A percentile compares a stretch with the other conserved stretches of the same genome.
Evolutionary conservation across 2,329 filamentous ascomycete genomes (phyloP).

Genomic region (Fusarium virguliforme): DNA sequence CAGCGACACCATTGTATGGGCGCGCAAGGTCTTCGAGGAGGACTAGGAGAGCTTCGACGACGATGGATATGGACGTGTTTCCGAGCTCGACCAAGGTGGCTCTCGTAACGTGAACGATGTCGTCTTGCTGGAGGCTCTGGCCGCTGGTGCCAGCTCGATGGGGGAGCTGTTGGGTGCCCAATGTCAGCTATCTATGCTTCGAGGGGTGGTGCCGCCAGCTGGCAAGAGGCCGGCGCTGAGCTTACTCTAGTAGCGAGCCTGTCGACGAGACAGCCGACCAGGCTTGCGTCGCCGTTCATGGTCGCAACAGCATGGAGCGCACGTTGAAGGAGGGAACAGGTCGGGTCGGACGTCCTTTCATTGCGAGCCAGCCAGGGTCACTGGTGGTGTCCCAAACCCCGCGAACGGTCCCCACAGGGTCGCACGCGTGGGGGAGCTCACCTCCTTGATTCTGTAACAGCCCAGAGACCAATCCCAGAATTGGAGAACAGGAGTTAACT

Average conservation of each 20-base stretch:
- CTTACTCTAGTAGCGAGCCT: constrained; percentile 74
- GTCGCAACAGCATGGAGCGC: constrained; percentile 48
- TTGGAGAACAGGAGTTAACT: neutral
- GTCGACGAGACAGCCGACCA: constrained; percentile 75
- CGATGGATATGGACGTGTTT: constrained; percentile 66
- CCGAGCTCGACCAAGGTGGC: constrained; percentile 75
- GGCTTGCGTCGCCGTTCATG: constrained; percentile 73
- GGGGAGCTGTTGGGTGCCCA: constrained; percentile 72
- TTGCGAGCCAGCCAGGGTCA: constrained; percentile 32
- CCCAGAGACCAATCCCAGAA: neutral
- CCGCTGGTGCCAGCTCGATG: constrained; percentile 73
- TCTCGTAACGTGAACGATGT: constrained; percentile 73
- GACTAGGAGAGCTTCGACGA: constrained; percentile 71
- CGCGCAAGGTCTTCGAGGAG: constrained; percentile 73
- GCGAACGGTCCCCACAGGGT: constrained; percentile 44
- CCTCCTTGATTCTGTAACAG: constrained; percentile 2
- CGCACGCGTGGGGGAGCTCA: constrained; percentile 27
- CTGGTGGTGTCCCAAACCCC: constrained; percentile 42
- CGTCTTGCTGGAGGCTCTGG: constrained; percentile 73
- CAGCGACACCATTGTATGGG: constrained; percentile 66
- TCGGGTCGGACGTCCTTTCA: constrained; percentile 26
- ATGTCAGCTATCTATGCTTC: constrained; percentile 29
- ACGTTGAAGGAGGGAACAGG: constrained; percentile 34
- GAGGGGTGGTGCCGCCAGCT: constrained; percentile 14
- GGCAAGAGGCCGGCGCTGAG: constrained; percentile 8